Evolutionary conservation across 2,329 filamentous ascomycete species (phyloP).

Genomic region (Teratosphaeria destructans): DNA sequence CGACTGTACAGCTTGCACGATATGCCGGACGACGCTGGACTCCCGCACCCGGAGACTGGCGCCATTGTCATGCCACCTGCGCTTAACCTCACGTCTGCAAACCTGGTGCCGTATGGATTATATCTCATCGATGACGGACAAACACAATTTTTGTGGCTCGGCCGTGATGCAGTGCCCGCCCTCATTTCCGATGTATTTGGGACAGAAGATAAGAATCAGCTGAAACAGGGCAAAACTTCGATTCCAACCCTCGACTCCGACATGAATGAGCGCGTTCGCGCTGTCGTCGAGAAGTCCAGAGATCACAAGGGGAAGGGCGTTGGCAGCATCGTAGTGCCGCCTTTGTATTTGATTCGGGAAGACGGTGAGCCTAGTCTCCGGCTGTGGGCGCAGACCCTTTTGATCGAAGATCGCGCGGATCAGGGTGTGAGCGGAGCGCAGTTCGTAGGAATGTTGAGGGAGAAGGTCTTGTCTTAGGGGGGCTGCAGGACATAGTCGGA

Average conservation of each 20-base stretch:
- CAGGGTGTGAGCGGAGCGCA: slow-evolving; percentile 87
- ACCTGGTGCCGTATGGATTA: slow-evolving; percentile 77
- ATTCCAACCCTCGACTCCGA: slow-evolving; percentile 86
- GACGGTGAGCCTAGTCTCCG: slow-evolving; percentile 92
- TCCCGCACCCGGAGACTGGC: slow-evolving; percentile 74
- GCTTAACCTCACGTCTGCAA: slow-evolving; percentile 77
- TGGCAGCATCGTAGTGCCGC: slow-evolving; percentile 84
- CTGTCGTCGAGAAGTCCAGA: slow-evolving; percentile 82
- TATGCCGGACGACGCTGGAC: slow-evolving; percentile 88
- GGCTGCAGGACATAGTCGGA: background rate
- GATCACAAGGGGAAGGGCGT: slow-evolving; percentile 80
- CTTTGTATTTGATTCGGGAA: slow-evolving; percentile 86
- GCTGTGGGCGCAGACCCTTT: slow-evolving; percentile 89
- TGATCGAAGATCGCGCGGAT: slow-evolving; percentile 91
- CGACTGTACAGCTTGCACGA: slow-evolving; percentile 71
- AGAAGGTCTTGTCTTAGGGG: slow-evolving; percentile 60
- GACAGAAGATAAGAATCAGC: slow-evolving; percentile 65
- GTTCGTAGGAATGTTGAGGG: slow-evolving; percentile 82
- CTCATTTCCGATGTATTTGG: slow-evolving; percentile 86
- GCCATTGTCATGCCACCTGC: slow-evolving; percentile 80
- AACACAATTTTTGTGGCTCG: slow-evolving; percentile 95
- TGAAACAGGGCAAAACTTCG: slow-evolving; percentile 83
- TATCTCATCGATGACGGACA: slow-evolving; percentile 97
- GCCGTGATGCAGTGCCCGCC: slow-evolving; percentile 83
- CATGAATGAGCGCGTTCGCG: slow-evolving; percentile 88